Conservation (phyloP, 2,329 filamentous ascomycete genomes). For the Malbranchea cinnamomea region DNA sequence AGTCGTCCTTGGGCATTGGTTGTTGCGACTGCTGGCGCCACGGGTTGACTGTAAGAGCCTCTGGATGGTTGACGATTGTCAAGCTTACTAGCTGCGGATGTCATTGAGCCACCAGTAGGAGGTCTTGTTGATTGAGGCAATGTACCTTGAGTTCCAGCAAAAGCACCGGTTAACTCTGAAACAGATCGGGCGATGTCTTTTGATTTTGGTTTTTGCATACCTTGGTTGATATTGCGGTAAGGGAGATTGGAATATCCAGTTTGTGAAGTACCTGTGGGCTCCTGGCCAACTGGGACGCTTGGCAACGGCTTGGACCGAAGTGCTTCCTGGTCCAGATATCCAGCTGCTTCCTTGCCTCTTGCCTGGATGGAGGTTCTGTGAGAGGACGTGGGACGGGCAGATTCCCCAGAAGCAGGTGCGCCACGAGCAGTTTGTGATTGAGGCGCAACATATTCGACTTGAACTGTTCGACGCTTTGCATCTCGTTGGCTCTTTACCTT, state of each 20-base stretch:
- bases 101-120: constrained; percentile 67
- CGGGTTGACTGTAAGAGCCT: constrained; percentile 75
- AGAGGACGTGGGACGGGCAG: background rate
- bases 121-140: constrained; percentile 43
- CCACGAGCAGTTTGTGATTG: constrained; percentile 72
- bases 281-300: constrained; percentile 38
- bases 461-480: constrained; percentile 83
- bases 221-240: constrained; percentile 12
- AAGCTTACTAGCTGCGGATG: constrained; percentile 38
- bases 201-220: constrained; percentile 29
- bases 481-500: constrained; percentile 36
- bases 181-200: constrained; percentile 38
- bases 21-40: constrained; percentile 70
- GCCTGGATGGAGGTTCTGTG: background rate
- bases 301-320: constrained; percentile 40
- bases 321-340: constrained; percentile 2
- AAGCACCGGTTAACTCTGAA: constrained; percentile 42
- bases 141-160: constrained; percentile 31
- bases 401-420: constrained; percentile 23
- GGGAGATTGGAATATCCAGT: constrained; percentile 10
- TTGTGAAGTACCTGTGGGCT: constrained; percentile 14
- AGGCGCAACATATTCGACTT: constrained; percentile 94
- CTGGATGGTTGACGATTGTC: constrained; percentile 52
- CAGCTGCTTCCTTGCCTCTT: constrained; percentile 1
- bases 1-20: constrained; percentile 84